A percentile compares a stretch with the other conserved stretches of the same genome.
phyloP scores from a whole-genome alignment of 345 rosid species.

The Laguncularia racemosa region DNA sequence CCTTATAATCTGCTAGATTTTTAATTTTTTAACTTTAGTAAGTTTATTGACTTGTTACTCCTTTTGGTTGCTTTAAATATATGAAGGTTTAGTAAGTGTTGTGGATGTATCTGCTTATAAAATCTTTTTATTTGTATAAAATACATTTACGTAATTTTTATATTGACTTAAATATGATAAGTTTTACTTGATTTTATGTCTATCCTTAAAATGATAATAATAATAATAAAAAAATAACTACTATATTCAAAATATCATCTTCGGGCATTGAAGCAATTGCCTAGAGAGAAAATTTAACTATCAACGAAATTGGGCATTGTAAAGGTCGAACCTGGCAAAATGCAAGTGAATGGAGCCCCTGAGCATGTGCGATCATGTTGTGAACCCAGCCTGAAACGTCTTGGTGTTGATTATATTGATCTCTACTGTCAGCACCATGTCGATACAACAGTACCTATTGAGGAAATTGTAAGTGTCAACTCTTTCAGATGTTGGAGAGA shows the following conservation, averaged over 20 bases:
- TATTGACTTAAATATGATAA: no score
- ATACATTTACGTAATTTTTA: no score
- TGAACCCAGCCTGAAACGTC: constrained; percentile 52
- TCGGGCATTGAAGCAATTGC: constrained; percentile 53
- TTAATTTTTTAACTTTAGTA: no score
- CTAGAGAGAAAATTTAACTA: constrained; percentile 44
- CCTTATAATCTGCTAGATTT: no score
- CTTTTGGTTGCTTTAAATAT: no score
- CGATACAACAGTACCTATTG: constrained; percentile 37
- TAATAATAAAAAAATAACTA: no score
- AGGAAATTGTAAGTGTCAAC: constrained; percentile 33
- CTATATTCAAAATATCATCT: constrained; percentile 1
- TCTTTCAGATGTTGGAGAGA: neutral
- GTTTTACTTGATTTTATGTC: neutral
- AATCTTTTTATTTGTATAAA: no score
- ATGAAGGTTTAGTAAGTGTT: no score
- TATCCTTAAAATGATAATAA: no score
- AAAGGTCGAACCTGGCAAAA: constrained; percentile 2
- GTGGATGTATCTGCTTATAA: no score
- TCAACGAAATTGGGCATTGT: constrained; percentile 48
- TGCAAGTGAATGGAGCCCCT: constrained; percentile 28
- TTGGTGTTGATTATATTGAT: constrained; percentile 44
- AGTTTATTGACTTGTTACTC: no score
- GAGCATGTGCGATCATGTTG: constrained; percentile 46
- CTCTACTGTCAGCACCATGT: constrained; percentile 44